These are phyloP conservation scores for Euphorbia pulcherrima DNA, from an alignment of 345 rosid species.

Conservation along the genomic window DNA sequence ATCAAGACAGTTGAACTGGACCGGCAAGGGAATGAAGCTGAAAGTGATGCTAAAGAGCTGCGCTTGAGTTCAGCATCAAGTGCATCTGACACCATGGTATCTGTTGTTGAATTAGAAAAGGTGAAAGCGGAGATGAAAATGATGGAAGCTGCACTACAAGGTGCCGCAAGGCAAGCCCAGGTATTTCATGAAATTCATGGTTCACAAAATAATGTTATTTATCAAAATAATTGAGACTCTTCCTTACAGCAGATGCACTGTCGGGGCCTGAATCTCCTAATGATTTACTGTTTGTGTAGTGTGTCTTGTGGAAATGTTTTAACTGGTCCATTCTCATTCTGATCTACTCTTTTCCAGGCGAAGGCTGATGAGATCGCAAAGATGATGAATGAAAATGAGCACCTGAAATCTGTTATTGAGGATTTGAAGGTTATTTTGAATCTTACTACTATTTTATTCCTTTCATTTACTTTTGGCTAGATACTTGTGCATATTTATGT, in stretches of 20 bases:
- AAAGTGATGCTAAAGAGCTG: constrained; percentile 35
- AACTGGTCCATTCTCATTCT: neutral
- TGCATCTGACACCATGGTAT: constrained; percentile 38
- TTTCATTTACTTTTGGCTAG: neutral
- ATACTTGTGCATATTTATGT: neutral
- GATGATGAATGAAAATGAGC: constrained; percentile 94
- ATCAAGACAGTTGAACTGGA: constrained; percentile 31
- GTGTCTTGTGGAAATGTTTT: neutral
- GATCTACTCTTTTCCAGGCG: constrained; percentile 49
- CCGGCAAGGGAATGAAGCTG: constrained; percentile 37
- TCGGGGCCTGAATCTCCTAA: neutral
- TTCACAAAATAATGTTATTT: neutral
- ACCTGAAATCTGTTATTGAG: constrained; percentile 65
- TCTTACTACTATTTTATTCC: constrained; percentile 12
- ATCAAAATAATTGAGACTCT: neutral
- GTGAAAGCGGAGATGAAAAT: constrained; percentile 80
- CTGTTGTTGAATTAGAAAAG: constrained; percentile 61
- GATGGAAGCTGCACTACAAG: constrained; percentile 94
- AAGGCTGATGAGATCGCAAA: constrained; percentile 98
- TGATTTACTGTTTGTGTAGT: neutral
- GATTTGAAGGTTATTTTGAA: constrained; percentile 71
- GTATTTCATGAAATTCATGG: constrained; percentile 36
- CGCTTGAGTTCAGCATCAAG: constrained; percentile 41
- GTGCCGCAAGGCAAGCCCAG: constrained; percentile 99
- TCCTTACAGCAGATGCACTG: neutral